Evolutionary conservation across 306 rosid genomes (phyloP).

Genomic region (Malus fusca): DNA sequence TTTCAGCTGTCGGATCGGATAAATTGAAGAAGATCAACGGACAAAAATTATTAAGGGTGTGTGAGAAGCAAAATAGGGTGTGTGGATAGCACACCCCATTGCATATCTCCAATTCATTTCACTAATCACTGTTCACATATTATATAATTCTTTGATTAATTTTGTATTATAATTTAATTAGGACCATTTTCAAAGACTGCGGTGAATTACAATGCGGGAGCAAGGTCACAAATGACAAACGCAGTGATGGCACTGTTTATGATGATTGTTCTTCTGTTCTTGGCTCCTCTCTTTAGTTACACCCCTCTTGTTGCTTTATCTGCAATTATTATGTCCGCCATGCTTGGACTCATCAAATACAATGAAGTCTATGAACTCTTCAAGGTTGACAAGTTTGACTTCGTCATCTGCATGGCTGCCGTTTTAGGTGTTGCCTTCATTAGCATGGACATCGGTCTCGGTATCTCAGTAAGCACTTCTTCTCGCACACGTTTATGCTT

Average conservation of each 20-base stretch:
- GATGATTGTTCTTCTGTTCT: constrained; percentile 45
- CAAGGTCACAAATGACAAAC: constrained; percentile 61
- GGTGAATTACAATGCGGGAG: constrained; percentile 78
- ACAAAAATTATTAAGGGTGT: no score
- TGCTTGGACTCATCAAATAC: constrained; percentile 66
- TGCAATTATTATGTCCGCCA: constrained; percentile 71
- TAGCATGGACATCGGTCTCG: constrained; percentile 67
- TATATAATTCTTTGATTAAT: background rate
- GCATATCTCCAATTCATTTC: background rate
- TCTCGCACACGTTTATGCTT: background rate
- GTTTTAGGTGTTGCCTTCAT: constrained; percentile 47
- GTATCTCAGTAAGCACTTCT: constrained; percentile 52
- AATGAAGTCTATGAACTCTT: constrained; percentile 37
- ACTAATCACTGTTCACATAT: background rate
- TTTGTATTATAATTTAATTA: background rate
- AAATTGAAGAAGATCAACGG: no score
- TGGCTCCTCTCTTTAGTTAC: constrained; percentile 74
- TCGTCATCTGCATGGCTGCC: constrained; percentile 59
- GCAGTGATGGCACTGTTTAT: constrained; percentile 45
- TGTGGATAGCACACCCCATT: background rate
- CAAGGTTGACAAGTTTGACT: constrained; percentile 83
- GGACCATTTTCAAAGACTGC: constrained; percentile 98
- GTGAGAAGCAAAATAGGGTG: no score
- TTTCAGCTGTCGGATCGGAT: no score
- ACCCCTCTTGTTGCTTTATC: constrained; percentile 84